Conservation (phyloP, 352 stramenopile genomes). For the Phytophthora meadii region DNA sequence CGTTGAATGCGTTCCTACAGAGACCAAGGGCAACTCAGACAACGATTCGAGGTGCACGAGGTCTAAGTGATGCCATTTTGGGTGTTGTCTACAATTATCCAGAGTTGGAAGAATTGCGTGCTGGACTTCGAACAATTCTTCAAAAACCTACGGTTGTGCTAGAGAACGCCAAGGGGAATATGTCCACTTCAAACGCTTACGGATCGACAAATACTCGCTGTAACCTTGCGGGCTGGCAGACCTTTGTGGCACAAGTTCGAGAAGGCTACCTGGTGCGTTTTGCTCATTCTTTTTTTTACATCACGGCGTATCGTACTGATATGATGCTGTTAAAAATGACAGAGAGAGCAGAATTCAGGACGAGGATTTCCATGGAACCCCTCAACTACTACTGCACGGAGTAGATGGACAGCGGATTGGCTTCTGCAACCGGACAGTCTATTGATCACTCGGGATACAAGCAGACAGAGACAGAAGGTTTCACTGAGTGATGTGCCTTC, state of each 20-base stretch:
- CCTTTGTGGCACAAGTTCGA: constrained; percentile 38
- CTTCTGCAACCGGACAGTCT: constrained; percentile 26
- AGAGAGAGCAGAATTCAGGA: constrained; percentile 30
- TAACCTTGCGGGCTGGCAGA: constrained; percentile 28
- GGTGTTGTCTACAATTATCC: too few relatives aligned
- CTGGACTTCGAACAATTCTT: constrained; percentile 23
- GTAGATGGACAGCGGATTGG: constrained; percentile 30
- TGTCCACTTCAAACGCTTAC: neutral
- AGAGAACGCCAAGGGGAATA: constrained; percentile 22
- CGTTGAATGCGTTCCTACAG: too few relatives aligned
- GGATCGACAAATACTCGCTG: constrained; percentile 18
- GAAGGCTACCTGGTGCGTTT: constrained; percentile 37
- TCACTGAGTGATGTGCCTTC: constrained; percentile 14
- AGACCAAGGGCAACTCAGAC: too few relatives aligned
- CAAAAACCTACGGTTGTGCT: constrained; percentile 28
- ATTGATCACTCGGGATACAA: constrained; percentile 3
- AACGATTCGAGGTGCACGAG: too few relatives aligned
- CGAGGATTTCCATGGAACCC: too few relatives aligned
- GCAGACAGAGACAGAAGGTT: neutral
- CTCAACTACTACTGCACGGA: too few relatives aligned
- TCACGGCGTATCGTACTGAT: too few relatives aligned
- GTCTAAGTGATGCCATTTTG: too few relatives aligned
- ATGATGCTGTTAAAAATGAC: neutral
- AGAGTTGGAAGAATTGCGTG: too few relatives aligned
- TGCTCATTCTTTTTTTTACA: neutral